Evolutionary conservation across 2,329 filamentous ascomycete genomes (phyloP), one percentile per base, ranked within the genome.

Genomic region (Hymenoscyphus linearis): DNA sequence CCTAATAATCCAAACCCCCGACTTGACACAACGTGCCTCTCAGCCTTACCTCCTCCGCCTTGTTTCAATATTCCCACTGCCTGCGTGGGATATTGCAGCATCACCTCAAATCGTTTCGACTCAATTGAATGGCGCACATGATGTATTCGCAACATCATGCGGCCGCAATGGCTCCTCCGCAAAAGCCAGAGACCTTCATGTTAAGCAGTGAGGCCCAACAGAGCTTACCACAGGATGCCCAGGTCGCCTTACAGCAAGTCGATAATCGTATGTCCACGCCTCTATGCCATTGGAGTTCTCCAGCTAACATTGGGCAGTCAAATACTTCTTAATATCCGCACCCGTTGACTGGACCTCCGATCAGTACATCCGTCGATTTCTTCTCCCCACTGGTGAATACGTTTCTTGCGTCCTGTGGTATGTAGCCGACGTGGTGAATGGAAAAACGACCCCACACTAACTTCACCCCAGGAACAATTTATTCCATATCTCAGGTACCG

Each of bases 121-220:
- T 69, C 68, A 60, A 67, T 69, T 70, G 70, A 70, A 71, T 71
- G 68, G 69, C 72, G 63, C 70, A 73, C 63, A 74, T 73, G 68
- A 93, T 93, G 90, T 93, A 91, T 79, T 84, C 88, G 68, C 71
- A 73, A 62, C 88, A 91, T 79, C 89, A 92, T 79, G 40, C 40
- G 12, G 85, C 89, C 73, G 83, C 87, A 69, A 96, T 97, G 91
- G 89, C 90, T 71, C 88, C 90, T 72, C 90, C 90, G 66, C 92
- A 97, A 80, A 97, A 96, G 77, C 95, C 95, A 69, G 95, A 99
- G 82, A 98, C 95, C 47, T 99, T 99, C 75, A 93, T 99, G 88
- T 84, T 99, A 76, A 96, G 93, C 75, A 93, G 89, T 72, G 93
- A 98, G 79, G 93, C 95, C 64, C 93, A 98, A 79, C 92, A 97